phyloP scores from a whole-genome alignment of 805 yeast species.

The Candida suzukii region DNA sequence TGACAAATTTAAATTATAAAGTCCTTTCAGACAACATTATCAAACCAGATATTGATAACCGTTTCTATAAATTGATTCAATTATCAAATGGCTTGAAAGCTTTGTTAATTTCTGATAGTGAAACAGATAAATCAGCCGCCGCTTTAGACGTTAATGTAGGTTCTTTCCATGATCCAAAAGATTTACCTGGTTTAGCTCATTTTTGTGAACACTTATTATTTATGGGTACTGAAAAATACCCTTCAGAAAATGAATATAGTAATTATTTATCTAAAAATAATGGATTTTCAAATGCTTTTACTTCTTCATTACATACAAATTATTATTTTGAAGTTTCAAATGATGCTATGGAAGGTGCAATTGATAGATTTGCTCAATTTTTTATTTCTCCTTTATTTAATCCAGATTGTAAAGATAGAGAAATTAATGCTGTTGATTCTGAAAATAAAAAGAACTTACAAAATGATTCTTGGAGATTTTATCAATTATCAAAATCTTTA shows the following conservation, averaged over 20 bases:
- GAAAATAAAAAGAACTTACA: constrained; percentile 94
- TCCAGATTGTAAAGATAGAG: constrained; percentile 75
- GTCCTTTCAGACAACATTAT: constrained; percentile 12
- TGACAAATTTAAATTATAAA: not conserved
- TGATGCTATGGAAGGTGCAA: constrained; percentile 73
- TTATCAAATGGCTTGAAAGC: constrained; percentile 53
- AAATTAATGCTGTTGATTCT: constrained; percentile 89
- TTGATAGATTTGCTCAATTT: constrained; percentile 90
- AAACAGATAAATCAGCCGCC: constrained; percentile 72
- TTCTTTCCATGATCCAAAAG: constrained; percentile 59
- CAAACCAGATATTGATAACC: constrained; percentile 60
- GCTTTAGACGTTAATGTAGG: constrained; percentile 76
- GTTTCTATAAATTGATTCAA: constrained; percentile 62
- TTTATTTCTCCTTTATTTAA: constrained; percentile 79
- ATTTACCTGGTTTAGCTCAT: constrained; percentile 71
- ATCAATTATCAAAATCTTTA: constrained; percentile 73
- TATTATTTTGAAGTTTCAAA: constrained; percentile 82
- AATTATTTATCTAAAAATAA: constrained; percentile 75
- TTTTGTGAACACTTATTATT: constrained; percentile 68
- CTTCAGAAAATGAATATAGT: constrained; percentile 66
- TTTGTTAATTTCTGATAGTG: constrained; percentile 58
- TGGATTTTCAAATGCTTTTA: constrained; percentile 88
- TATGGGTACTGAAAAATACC: constrained; percentile 76
- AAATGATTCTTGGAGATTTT: constrained; percentile 81
- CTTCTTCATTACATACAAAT: constrained; percentile 83